Evolutionary conservation across 257 asterid species (phyloP).

Genomic region (Scutellaria baicalensis): DNA sequence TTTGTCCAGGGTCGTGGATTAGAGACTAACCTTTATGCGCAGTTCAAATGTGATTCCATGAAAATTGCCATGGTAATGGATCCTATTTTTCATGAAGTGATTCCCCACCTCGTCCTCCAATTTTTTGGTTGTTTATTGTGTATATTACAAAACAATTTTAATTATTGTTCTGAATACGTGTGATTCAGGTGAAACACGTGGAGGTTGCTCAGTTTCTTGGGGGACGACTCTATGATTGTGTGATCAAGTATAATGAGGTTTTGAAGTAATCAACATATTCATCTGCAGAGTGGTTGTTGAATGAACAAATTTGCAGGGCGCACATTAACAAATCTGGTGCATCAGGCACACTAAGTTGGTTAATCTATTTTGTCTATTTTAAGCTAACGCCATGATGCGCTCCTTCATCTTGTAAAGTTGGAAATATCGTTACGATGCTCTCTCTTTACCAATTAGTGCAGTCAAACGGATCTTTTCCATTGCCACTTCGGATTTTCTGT

Average conservation of each 20-base stretch:
- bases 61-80: constrained; percentile 82
- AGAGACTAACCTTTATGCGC: constrained; percentile 95
- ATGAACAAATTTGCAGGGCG: background rate
- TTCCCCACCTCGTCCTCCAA: background rate
- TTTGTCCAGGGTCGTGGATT: constrained; percentile 84
- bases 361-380: constrained; percentile 1
- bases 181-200: constrained; percentile 80
- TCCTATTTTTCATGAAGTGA: background rate
- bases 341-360: background rate
- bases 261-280: constrained; percentile 10
- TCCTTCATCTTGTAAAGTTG: background rate
- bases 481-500: background rate
- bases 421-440: background rate
- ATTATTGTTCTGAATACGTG: background rate
- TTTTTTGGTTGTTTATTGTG: background rate
- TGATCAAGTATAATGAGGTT: constrained; percentile 67
- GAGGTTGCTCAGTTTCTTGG: constrained; percentile 99
- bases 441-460: background rate
- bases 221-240: constrained; percentile 93
- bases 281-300: background rate
- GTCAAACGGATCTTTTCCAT: background rate
- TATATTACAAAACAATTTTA: background rate
- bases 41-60: constrained; percentile 85
- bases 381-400: background rate
- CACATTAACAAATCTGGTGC: background rate